phyloP scores from a whole-genome alignment of 139 green algal genomes.

The Pleodorina starrii region DNA sequence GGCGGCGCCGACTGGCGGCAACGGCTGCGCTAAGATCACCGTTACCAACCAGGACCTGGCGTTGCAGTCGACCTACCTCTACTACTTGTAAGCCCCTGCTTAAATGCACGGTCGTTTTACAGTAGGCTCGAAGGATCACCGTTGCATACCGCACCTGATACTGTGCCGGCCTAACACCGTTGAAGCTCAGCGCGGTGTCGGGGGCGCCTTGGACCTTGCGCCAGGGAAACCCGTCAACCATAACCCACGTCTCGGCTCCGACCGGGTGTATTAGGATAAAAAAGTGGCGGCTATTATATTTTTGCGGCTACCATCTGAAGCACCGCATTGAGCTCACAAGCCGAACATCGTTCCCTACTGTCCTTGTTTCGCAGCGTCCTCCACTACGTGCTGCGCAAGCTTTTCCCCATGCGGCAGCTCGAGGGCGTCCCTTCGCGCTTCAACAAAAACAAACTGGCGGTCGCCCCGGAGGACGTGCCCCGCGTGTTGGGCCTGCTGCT shows the following conservation, averaged over 20 bases:
- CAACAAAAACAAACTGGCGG: not conserved
- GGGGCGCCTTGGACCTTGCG: too few relatives aligned
- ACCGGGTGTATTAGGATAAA: too few relatives aligned
- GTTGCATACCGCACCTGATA: not conserved
- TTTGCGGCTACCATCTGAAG: too few relatives aligned
- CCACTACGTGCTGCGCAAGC: constrained; percentile 3
- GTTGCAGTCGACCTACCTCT: constrained; percentile 7
- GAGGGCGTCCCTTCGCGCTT: not conserved
- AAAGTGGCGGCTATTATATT: not conserved
- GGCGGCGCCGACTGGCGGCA: too few relatives aligned
- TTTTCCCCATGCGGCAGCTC: not conserved
- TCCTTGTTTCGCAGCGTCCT: not conserved
- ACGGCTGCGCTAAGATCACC: not conserved
- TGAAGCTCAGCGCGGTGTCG: too few relatives aligned
- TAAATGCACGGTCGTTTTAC: too few relatives aligned
- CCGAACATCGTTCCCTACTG: too few relatives aligned
- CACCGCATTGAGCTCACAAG: too few relatives aligned
- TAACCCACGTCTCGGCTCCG: too few relatives aligned
- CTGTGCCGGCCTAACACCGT: not conserved
- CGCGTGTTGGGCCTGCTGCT: not conserved
- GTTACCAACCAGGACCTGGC: not conserved
- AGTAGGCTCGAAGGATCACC: too few relatives aligned
- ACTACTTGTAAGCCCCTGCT: too few relatives aligned
- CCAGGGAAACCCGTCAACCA: not conserved
- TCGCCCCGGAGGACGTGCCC: not conserved